Evolutionary conservation across 805 yeast genomes (phyloP), one percentile per base, ranked within the genome.

Genomic region (Barnettozyma populi): DNA sequence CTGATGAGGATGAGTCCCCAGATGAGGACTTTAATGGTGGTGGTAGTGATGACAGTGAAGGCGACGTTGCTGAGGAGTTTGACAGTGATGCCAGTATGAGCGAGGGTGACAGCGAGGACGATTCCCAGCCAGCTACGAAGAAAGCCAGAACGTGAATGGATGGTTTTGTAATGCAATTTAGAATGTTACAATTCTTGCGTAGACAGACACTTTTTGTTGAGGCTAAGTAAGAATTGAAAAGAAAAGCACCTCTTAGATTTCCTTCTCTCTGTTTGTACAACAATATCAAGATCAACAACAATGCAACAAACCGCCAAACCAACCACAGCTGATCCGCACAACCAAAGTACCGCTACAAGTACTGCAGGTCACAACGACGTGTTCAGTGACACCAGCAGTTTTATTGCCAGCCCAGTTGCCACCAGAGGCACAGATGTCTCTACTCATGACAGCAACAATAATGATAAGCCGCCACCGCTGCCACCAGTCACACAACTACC

Each of bases 21-120:
- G 98, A 90, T 69, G 97, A 84, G 63, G 98, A 92, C 66, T 92
- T 90, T 72, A 74, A 65, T 41, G 63, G 47, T 21, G 63, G 47
- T 21, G 77, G 67, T 25, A 76, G 71, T 6, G 97, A 88, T 59
- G 92, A 86, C 60, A 83, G 89, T 11, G 86, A 86, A 57, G 73
- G 68, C 25, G 60, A 58, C 31, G 56, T 53, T 37, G 59, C 57
- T 11, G 70, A 64, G 23, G 69, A 57, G 44, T 57, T 48, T 35
- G 60, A 56, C 34, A 53, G 58, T 29, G 59, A 57, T 36, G 58
- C 55, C 7, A 44, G 47, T 13, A 46, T 44, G 49, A 55, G 60
- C 25, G 51, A 46, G 38, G 53, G 46, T 27, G 56, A 45, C 19
- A 66, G 41, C 18, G 53, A 42, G 24, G 50, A 46, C 25, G 55